Conservation (phyloP, 768 basidiomycete species). For the Psilocybe azurescens region DNA sequence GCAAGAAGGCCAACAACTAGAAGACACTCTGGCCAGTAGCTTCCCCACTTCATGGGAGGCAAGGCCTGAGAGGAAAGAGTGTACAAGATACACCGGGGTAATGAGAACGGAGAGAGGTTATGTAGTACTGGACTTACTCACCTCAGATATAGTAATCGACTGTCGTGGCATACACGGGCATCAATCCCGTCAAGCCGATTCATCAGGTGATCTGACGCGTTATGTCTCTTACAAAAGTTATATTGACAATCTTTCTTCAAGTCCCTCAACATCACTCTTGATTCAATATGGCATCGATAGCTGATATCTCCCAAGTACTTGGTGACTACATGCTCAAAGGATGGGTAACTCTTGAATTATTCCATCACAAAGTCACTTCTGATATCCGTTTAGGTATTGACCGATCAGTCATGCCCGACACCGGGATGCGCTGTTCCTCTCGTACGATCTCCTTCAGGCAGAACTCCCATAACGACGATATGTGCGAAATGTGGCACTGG, state of each 20-base stretch:
- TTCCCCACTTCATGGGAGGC: slow-evolving; percentile 53
- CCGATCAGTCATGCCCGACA: slow-evolving; percentile 65
- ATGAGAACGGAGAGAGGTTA: slow-evolving; percentile 4
- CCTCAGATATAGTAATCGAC: slow-evolving; percentile 3
- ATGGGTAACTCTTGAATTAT: slow-evolving; percentile 54
- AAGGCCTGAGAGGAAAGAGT: slow-evolving; percentile 13
- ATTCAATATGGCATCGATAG: slow-evolving; percentile 50
- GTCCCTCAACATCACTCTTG: not conserved
- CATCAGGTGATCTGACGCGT: slow-evolving; percentile 25
- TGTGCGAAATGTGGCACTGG: slow-evolving; percentile 67
- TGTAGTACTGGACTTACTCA: not conserved
- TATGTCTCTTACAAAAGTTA: slow-evolving; percentile 1
- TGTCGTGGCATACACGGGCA: slow-evolving; percentile 35
- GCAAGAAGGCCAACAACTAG: slow-evolving; percentile 42
- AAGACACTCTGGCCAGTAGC: slow-evolving; percentile 57
- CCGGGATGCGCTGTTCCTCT: slow-evolving; percentile 67
- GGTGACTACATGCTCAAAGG: slow-evolving; percentile 80
- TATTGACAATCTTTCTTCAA: no score
- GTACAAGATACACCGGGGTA: not conserved
- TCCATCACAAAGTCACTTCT: not conserved
- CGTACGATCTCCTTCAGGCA: slow-evolving; percentile 69
- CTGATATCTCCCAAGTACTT: slow-evolving; percentile 64
- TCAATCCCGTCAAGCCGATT: not conserved
- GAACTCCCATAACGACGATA: slow-evolving; percentile 48
- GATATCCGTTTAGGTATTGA: slow-evolving; percentile 54